Base-by-base conservation (phyloP, 2,329 filamentous ascomycete genomes). In the Fusarium keratoplasticum region DNA sequence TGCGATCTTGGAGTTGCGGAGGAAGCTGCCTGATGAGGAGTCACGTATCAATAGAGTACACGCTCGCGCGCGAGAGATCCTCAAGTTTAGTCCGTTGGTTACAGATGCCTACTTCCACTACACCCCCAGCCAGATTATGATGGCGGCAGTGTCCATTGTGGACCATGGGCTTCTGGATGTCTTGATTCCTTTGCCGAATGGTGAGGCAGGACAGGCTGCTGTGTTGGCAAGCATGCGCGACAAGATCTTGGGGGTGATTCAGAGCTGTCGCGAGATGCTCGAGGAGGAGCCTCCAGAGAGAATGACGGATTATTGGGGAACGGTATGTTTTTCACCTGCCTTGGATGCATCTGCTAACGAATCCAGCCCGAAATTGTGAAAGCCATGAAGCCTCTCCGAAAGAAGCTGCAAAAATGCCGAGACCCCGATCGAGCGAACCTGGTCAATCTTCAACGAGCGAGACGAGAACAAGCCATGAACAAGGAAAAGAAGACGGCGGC, bases 81-180 rank as follows among this genome's bases (percentile, higher is more conserved):
- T 97, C 64, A 94, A 94, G 80, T 93, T 91, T 64, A 93, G 94
- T 66, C 94, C 95, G 0, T 86, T 97, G 60, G 88, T 98, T 70
- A 98, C 96, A 29, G 96, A 99, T 78, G 95, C 91, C n/a, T 98
- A 98, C 84, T 98, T 98, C 84, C 93, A 98, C 82, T 98, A 94
- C 84, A 96, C 96, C 0, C 96, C 96, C 0, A 93, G 94, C 27
- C 96, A 99, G 82, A 97, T 98, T 81, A 95, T 95, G 91, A 88
- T 98, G 69, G 92, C 94, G 0, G 91, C 95, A 0, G 84, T 98
- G 31, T 87, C 92, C 16, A 88, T 97, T 61, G 94, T 92, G 0
- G 96, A 98, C 80, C 84, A 86, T 44, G 89, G 88, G 0, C 84
- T 96, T 35, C 80, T 87, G 4, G 87, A 89, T 69, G 81, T 82